These are phyloP conservation scores for Gastrolobium villosum DNA, from an alignment of 306 rosid species.

Conservation along the genomic window DNA sequence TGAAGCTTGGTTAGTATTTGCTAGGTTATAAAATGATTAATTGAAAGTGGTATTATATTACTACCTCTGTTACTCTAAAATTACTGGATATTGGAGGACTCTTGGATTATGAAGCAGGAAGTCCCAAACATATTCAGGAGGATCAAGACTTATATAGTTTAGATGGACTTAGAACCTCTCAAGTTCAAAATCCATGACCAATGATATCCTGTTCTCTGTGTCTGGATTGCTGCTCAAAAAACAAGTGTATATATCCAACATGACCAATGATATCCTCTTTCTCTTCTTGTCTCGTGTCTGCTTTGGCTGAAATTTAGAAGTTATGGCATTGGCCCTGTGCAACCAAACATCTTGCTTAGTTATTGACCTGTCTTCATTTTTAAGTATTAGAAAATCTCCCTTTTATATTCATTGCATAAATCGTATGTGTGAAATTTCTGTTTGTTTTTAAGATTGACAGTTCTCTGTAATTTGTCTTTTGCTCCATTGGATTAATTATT, in stretches of 20 bases:
- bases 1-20: too few species aligned
- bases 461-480: constrained; percentile 30
- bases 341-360: neutral
- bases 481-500: constrained; percentile 11
- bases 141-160: constrained; percentile 33
- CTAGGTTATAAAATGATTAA: too few species aligned
- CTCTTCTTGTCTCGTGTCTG: constrained; percentile 19
- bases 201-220: constrained; percentile 24
- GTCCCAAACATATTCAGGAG: constrained; percentile 51
- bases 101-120: constrained; percentile 75
- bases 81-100: constrained; percentile 52
- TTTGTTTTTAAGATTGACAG: neutral
- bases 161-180: constrained; percentile 33
- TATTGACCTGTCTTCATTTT: neutral
- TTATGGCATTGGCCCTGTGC: constrained; percentile 8
- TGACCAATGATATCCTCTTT: constrained; percentile 3
- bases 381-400: neutral
- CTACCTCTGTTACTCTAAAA: too few species aligned
- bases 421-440: neutral
- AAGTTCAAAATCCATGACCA: constrained; percentile 37
- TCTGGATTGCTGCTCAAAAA: constrained; percentile 12
- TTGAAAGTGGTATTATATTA: too few species aligned
- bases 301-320: constrained; percentile 28
- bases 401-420: constrained; percentile 3
- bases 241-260: constrained; percentile 36